Evolutionary conservation across 495 filamentous ascomycete species (phyloP).

Genomic region (Cetradonia linearis): DNA sequence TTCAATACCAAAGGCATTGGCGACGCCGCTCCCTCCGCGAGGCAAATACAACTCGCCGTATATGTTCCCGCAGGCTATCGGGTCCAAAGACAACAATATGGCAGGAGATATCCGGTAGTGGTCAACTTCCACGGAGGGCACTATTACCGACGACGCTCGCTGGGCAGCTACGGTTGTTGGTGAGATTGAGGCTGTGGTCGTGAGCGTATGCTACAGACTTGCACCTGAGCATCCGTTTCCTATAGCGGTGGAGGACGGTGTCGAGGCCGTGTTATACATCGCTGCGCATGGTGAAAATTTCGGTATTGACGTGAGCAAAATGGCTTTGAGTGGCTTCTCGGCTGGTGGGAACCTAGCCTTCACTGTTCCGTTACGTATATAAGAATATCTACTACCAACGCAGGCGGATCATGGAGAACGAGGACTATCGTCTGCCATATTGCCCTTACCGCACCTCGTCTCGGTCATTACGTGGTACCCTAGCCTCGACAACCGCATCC

Average conservation of each 20-base stretch:
- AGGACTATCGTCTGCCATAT: not conserved
- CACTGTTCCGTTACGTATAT: constrained; percentile 63
- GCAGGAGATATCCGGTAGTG: constrained; percentile 45
- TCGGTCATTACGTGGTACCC: constrained; percentile 75
- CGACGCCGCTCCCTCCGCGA: constrained; percentile 32
- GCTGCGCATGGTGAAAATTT: constrained; percentile 47
- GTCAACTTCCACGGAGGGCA: constrained; percentile 71
- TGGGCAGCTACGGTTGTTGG: constrained; percentile 51
- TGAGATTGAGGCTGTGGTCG: constrained; percentile 51
- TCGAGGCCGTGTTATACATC: constrained; percentile 58
- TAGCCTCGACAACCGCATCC: constrained; percentile 67
- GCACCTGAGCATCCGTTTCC: constrained; percentile 74
- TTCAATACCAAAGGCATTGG: constrained; percentile 50
- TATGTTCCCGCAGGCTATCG: constrained; percentile 62
- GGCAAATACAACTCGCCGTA: constrained; percentile 58
- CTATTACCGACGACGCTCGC: constrained; percentile 58
- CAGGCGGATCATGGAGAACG: not conserved
- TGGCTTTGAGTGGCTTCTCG: constrained; percentile 76
- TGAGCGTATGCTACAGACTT: constrained; percentile 64
- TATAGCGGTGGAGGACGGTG: constrained; percentile 64
- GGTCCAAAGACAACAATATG: constrained; percentile 30
- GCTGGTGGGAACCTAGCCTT: constrained; percentile 81
- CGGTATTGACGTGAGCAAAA: constrained; percentile 46
- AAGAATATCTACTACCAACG: constrained; percentile 29
- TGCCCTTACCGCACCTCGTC: constrained; percentile 31